Evolutionary conservation across 495 filamentous ascomycete genomes (phyloP).

Genomic region (Penicillium manginii): DNA sequence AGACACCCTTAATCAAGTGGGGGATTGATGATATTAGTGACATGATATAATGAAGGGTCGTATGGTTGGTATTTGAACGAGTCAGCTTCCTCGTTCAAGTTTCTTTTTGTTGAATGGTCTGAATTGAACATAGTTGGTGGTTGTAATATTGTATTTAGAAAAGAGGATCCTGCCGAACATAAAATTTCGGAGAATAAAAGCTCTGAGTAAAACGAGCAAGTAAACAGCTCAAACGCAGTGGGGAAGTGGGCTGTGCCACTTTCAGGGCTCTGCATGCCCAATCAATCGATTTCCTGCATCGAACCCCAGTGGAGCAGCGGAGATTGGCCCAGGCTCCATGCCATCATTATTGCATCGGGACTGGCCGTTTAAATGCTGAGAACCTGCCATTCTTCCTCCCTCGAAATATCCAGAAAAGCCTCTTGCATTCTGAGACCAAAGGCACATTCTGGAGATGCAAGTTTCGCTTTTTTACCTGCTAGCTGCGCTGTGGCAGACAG

Average conservation of each 20-base stretch:
- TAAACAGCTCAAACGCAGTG: background rate
- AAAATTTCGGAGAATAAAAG: constrained; percentile 3
- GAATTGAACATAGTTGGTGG: too few species aligned
- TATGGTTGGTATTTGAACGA: background rate
- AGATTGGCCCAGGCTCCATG: constrained; percentile 5
- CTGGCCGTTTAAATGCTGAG: background rate
- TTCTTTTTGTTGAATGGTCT: too few species aligned
- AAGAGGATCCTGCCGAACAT: background rate
- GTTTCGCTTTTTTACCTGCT: background rate
- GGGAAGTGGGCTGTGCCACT: background rate
- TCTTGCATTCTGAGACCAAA: background rate
- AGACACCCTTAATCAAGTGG: background rate
- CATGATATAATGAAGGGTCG: background rate
- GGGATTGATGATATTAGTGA: background rate
- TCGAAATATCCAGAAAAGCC: background rate
- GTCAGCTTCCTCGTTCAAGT: too few species aligned
- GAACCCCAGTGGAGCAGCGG: background rate
- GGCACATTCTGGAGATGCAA: background rate
- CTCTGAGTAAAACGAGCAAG: background rate
- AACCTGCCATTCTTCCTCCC: background rate
- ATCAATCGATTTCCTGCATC: background rate
- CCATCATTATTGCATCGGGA: background rate
- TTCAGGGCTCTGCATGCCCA: background rate
- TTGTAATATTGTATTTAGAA: background rate
- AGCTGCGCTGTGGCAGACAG: background rate